Percentiles rank a stretch among this genome's conserved stretches.
These are phyloP conservation scores for Botrytis byssoidea DNA, from an alignment of 2,329 filamentous ascomycete species.

Conservation along the genomic window DNA sequence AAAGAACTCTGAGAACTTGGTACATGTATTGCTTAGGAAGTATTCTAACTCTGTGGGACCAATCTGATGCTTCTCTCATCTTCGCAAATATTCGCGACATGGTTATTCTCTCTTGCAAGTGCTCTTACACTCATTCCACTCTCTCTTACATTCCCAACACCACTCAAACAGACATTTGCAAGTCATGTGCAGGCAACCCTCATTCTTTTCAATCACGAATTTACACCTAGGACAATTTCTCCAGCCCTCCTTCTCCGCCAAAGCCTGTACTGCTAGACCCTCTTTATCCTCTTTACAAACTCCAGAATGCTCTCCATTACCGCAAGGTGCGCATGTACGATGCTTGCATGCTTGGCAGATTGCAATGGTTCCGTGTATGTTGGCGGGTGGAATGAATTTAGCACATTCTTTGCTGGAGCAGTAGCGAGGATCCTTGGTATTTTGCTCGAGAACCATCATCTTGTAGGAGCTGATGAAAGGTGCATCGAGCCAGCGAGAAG, in stretches of 20 bases:
- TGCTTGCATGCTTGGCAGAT: constrained; percentile 28
- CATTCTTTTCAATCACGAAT: constrained; percentile 32
- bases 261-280: constrained; percentile 26
- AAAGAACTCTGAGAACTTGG: background rate
- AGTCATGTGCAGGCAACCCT: constrained; percentile 38
- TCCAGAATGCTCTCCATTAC: constrained; percentile 30
- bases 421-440: constrained; percentile 35
- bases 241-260: constrained; percentile 34
- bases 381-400: constrained; percentile 34
- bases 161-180: constrained; percentile 35
- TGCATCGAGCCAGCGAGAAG: constrained; percentile 17
- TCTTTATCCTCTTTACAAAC: constrained; percentile 35
- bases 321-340: constrained; percentile 33
- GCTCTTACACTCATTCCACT: constrained; percentile 28
- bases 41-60: background rate
- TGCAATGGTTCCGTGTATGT: constrained; percentile 30
- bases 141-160: constrained; percentile 35
- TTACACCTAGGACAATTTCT: constrained; percentile 34
- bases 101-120: constrained; percentile 23
- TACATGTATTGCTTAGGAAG: background rate
- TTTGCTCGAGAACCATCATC: constrained; percentile 32
- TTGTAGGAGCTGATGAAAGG: constrained; percentile 28
- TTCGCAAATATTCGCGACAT: background rate
- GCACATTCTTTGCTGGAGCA: constrained; percentile 30
- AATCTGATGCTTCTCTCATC: too few relatives aligned